A percentile compares a stretch with the other conserved stretches of the same genome.
These are phyloP conservation scores for Gaultheria prostrata DNA, from an alignment of 148 eudicot species.

Conservation along the genomic window DNA sequence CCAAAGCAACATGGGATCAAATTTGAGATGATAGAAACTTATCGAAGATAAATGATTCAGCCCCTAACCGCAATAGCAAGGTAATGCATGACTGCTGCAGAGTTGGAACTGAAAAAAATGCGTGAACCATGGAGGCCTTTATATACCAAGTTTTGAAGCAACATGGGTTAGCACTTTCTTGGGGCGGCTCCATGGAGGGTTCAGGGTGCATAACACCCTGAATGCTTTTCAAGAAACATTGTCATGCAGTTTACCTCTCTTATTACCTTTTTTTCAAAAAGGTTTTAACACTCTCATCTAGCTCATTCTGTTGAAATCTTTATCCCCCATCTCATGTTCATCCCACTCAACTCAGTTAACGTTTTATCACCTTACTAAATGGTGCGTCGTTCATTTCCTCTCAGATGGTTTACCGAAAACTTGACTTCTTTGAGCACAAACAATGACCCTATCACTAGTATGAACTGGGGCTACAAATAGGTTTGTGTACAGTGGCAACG, in stretches of 20 bases:
- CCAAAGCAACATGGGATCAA: neutral
- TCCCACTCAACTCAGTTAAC: neutral
- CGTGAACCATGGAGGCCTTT: neutral
- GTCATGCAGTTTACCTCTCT: neutral
- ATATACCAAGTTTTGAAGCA: neutral
- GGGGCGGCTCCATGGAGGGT: neutral
- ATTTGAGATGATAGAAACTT: neutral
- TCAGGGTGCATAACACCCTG: neutral
- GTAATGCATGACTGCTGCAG: neutral
- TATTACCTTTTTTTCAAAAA: neutral
- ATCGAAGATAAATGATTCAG: neutral
- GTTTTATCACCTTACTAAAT: neutral
- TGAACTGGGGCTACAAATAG: slow-evolving; percentile 1
- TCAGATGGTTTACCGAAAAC: neutral
- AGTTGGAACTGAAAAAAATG: neutral
- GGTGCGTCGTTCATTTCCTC: neutral
- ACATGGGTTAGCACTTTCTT: neutral
- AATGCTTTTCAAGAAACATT: neutral
- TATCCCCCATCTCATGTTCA: neutral
- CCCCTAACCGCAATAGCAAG: neutral
- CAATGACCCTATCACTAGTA: neutral
- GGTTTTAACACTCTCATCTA: neutral
- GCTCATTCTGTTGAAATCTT: neutral
- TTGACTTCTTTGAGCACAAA: neutral
- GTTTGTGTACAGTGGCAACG: neutral